Evolutionary conservation across 2,329 filamentous ascomycete species (phyloP), one percentile per base, ranked within the genome.

Genomic region (Paecilomyces dactylethromorphus): DNA sequence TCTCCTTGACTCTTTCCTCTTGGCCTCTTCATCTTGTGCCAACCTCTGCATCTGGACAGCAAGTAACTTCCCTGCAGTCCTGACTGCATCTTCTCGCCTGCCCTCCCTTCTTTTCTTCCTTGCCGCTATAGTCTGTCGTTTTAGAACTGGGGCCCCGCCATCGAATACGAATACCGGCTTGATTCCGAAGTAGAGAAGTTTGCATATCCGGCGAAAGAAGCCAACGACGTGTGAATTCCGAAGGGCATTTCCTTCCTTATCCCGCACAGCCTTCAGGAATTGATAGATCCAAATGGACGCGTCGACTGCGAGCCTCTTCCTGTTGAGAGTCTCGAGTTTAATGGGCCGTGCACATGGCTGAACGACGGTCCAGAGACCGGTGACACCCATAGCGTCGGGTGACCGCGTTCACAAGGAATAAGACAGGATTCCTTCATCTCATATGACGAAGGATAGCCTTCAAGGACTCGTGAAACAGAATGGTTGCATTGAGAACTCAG

Each of bases 221-320:
- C 95, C 94, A 51, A 99, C 91, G 35, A 99, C 86, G 70, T 99
- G 94, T 31, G 91, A 93, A 78, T 97, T 99, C 63, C 92, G 91
- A 56, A 99, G 82, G 1, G 94, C 94, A 71, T 99, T 96, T 57
- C 94, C 94, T 76, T 99, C 94, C 70, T 97, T 97, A 77, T 99
- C 94, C 68, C 94, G 92, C 11, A 99, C 94, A 10, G 95, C 94
- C 79, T 99, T 99, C 68, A 99, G 86, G 70, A 99, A 99, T 72
- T 99, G 94, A 81, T 99, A 99, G 68, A 99, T 97, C 94, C 94
- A 99, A 72, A 99, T 99, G 12, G 92, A 97, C 59, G 95, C 94
- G 77, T 99, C 94, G 65, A 99, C 91, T 53, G 94, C 95, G 55
- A 99, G 88, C 15, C 94, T 91, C 78, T 96, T 97, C 66, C 90